These are phyloP conservation scores for Arachnomyces sp. DNA, from an alignment of 2,329 filamentous ascomycete species.

Conservation along the genomic window DNA sequence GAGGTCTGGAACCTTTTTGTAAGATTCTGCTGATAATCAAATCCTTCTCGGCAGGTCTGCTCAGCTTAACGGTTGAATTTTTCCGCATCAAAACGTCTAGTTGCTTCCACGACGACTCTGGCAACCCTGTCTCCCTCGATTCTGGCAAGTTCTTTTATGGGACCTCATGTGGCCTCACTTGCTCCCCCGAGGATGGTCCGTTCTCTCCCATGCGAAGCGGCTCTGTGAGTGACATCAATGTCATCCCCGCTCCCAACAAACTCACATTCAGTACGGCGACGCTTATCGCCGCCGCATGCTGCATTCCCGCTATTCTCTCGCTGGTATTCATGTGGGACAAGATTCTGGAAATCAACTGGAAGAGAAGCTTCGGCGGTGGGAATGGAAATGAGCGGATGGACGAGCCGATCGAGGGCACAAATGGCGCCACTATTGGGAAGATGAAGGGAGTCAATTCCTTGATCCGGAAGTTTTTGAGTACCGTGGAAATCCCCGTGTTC, in stretches of 20 bases:
- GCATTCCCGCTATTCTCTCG: slow-evolving; percentile 56
- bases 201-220: slow-evolving; percentile 49
- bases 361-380: slow-evolving; percentile 32
- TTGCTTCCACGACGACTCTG: slow-evolving; percentile 25
- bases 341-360: slow-evolving; percentile 57
- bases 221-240: slow-evolving; percentile 54
- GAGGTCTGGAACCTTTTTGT: neutral
- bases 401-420: slow-evolving; percentile 45
- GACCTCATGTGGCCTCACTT: slow-evolving; percentile 42
- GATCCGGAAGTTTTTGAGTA: slow-evolving; percentile 29
- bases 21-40: slow-evolving; percentile 3
- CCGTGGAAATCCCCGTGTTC: slow-evolving; percentile 54
- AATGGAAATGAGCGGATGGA: slow-evolving; percentile 24
- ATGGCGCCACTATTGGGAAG: slow-evolving; percentile 44
- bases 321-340: slow-evolving; percentile 57
- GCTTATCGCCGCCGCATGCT: slow-evolving; percentile 57
- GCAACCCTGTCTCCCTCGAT: slow-evolving; percentile 29
- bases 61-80: slow-evolving; percentile 59
- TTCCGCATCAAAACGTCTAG: slow-evolving; percentile 44
- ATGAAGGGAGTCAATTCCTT: slow-evolving; percentile 39
- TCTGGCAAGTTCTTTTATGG: slow-evolving; percentile 40
- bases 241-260: slow-evolving; percentile 50
- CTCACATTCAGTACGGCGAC: slow-evolving; percentile 55
- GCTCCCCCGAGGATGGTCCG: slow-evolving; percentile 37
- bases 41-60: slow-evolving; percentile 36